Evolutionary conservation across 1,284 basidiomycete genomes (phyloP).

Genomic region (Malassezia obtusa): DNA sequence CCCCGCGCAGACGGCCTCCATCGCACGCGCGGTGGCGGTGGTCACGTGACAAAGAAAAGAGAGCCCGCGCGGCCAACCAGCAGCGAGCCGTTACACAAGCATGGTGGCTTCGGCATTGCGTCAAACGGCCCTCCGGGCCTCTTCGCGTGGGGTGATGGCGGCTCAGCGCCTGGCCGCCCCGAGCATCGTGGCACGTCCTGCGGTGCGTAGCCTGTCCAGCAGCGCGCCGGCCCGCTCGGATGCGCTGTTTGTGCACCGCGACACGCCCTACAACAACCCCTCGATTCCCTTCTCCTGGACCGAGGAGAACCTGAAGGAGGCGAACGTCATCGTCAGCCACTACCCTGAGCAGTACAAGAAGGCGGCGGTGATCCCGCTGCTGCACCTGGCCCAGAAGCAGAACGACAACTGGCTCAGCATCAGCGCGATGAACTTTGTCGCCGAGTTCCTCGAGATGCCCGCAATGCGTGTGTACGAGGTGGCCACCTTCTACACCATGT

Average conservation of each 20-base stretch:
- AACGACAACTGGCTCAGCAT: constrained; percentile 99
- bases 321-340: constrained; percentile 76
- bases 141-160: neutral
- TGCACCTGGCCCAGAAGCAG: constrained; percentile 92
- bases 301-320: constrained; percentile 69
- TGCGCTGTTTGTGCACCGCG: constrained; percentile 59
- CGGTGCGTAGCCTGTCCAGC: constrained; percentile 24
- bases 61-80: constrained; percentile 7
- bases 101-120: constrained; percentile 15
- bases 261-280: constrained; percentile 68
- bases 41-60: constrained; percentile 6
- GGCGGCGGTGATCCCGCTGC: constrained; percentile 81
- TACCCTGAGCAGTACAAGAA: constrained; percentile 98
- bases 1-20: constrained; percentile 7
- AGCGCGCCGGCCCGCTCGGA: constrained; percentile 30
- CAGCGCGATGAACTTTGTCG: constrained; percentile 96
- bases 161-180: neutral
- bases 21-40: neutral
- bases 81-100: constrained; percentile 12
- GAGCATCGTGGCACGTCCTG: neutral
- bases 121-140: constrained; percentile 3
- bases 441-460: constrained; percentile 75
- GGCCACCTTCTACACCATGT: constrained; percentile 99
- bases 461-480: constrained; percentile 99
- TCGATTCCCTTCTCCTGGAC: constrained; percentile 80